Evolutionary conservation across 305 asterid genomes (phyloP).

Genomic region (Ilex paraguariensis): DNA sequence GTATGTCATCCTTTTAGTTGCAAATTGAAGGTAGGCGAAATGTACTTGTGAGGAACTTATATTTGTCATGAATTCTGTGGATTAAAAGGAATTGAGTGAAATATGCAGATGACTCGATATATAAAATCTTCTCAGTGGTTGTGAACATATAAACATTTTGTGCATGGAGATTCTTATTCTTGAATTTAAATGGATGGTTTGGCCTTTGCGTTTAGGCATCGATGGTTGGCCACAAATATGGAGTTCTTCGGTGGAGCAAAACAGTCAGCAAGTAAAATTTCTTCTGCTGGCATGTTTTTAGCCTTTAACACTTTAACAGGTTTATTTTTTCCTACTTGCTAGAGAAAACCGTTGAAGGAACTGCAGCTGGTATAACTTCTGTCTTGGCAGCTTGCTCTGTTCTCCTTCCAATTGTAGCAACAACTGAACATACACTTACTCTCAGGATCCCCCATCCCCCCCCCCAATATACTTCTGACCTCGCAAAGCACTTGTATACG

Average conservation of each 20-base stretch:
- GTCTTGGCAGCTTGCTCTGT: slow-evolving; percentile 82
- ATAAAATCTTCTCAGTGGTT: too few species aligned
- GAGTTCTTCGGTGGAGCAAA: slow-evolving; percentile 96
- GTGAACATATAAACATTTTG: too few species aligned
- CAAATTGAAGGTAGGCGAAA: too few species aligned
- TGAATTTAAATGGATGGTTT: slow-evolving; percentile 1
- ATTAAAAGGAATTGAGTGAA: too few species aligned
- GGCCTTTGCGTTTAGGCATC: slow-evolving; percentile 57
- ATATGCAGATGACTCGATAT: too few species aligned
- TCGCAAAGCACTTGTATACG: background rate
- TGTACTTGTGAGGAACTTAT: too few species aligned
- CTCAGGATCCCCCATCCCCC: too few species aligned
- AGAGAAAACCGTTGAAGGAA: slow-evolving; percentile 98
- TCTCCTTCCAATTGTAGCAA: slow-evolving; percentile 84
- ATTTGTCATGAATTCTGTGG: too few species aligned
- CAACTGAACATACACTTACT: slow-evolving; percentile 53
- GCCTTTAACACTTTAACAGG: slow-evolving; percentile 3
- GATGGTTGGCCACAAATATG: slow-evolving; percentile 95
- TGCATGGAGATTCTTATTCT: too few species aligned
- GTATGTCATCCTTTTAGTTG: too few species aligned
- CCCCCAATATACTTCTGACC: background rate
- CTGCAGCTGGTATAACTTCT: slow-evolving; percentile 93
- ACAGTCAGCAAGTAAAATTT: slow-evolving; percentile 57
- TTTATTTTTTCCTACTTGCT: slow-evolving; percentile 17
- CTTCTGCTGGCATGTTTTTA: background rate